Base-by-base conservation (phyloP, 78 protist genomes). In the Tieghemostelium lacteum region DNA sequence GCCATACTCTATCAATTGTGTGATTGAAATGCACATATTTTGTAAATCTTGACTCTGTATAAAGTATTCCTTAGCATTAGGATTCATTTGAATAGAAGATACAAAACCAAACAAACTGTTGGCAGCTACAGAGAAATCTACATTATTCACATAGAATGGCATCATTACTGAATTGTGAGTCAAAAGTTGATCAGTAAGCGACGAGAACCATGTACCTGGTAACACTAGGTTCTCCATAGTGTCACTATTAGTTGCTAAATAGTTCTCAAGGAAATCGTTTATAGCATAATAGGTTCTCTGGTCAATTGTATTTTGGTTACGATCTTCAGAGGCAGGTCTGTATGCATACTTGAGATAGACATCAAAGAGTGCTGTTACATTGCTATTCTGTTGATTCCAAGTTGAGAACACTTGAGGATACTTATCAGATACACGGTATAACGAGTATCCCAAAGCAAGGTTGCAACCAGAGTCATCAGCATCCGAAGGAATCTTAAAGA, bases 401-500 rank as follows among this genome's bases (percentile, higher is more conserved):
- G 12, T 2, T n/a, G 29, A 3, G 1, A 5, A 33, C 10, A 39
- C 14, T 0, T 62, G 6, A 24, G 64, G 24, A 24, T 28, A 60
- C 26, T 37, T 6, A 17, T 29, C 1, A 22, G 28, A 4, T 20
- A 66, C 2, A 16, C n/a, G 3, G 1, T 2, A 26, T 4, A 78
- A 7, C 0, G 34, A 2, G 12, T 50, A 3, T 34, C 88, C 88
- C 22, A 78, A 33, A 45, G 45, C 75, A 10, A 66, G 2, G 33
- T 64, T 78, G 2, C 60, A 29, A 20, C 69, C 63, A 6, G 88
- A 37, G 24, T 55, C 37, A 37, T 78, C 88, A 26, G 8, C 34
- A 28, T 78, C 88, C 0, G 75, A 42, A 22, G 88, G 88, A 37
- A 78, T 78, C 26, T 37, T 22, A 26, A 74, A 74, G 4, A 40